phyloP scores from a whole-genome alignment of 2,329 filamentous ascomycete species.

The Monilinia fructicola region DNA sequence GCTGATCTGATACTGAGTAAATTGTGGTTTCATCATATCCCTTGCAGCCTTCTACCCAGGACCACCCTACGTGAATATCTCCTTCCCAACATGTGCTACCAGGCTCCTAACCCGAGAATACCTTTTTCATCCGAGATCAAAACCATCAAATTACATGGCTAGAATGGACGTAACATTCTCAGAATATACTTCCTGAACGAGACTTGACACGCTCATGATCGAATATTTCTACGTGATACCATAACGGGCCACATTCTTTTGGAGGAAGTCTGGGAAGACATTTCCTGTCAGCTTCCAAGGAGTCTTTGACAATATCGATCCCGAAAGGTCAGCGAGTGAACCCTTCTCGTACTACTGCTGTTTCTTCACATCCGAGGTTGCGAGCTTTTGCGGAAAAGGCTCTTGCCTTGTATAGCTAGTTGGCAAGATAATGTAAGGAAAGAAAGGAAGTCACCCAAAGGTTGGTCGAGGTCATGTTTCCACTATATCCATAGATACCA shows the following conservation, averaged over 20 bases:
- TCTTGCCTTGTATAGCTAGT: not conserved
- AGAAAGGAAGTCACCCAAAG: not conserved
- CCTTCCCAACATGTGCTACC: conserved; percentile 23
- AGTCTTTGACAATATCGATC: not conserved
- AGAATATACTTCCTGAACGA: conserved; percentile 42
- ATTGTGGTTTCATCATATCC: conserved; percentile 52
- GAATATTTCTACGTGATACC: not conserved
- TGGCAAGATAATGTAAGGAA: not conserved
- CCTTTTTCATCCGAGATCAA: conserved; percentile 37
- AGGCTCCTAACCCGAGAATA: not conserved
- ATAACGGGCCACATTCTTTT: not conserved
- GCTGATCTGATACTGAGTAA: conserved; percentile 53
- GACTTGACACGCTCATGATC: not conserved
- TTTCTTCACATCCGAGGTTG: conserved; percentile 1
- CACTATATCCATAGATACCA: not conserved
- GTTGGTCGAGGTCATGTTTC: not conserved
- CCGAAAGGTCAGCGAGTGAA: conserved; percentile 4
- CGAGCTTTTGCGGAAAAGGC: not conserved
- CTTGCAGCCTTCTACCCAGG: conserved; percentile 22
- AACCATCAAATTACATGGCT: conserved; percentile 53
- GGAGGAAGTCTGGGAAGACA: not conserved
- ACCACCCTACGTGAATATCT: conserved; percentile 26
- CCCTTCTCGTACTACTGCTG: not conserved
- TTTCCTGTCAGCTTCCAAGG: not conserved
- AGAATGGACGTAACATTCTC: conserved; percentile 57